phyloP scores from a whole-genome alignment of 495 filamentous ascomycete genomes.

The Hyaloscypha finlandica region DNA sequence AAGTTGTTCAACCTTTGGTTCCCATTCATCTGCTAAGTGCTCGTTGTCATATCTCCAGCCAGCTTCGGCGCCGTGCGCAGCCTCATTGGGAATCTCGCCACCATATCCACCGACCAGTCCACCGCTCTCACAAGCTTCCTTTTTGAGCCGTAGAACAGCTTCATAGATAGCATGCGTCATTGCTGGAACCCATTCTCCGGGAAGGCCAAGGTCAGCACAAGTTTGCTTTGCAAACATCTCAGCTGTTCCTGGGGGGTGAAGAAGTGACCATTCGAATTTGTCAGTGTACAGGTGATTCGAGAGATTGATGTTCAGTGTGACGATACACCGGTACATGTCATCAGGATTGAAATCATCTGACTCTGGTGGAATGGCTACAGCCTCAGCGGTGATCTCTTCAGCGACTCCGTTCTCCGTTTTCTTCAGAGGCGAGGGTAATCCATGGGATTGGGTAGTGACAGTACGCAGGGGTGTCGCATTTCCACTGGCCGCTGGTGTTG shows the following conservation, averaged over 20 bases:
- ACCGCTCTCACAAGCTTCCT: constrained; percentile 90
- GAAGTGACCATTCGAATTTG: constrained; percentile 97
- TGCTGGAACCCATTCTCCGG: constrained; percentile 90
- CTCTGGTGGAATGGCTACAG: constrained; percentile 49
- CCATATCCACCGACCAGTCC: constrained; percentile 72
- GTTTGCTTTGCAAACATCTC: constrained; percentile 91
- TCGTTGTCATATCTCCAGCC: constrained; percentile 96
- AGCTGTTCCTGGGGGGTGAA: constrained; percentile 87
- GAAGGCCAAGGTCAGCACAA: constrained; percentile 85
- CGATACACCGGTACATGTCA: constrained; percentile 88
- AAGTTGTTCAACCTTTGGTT: constrained; percentile 85
- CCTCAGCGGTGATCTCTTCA: constrained; percentile 51
- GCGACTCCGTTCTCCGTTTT: constrained; percentile 4
- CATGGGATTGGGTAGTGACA: constrained; percentile 29
- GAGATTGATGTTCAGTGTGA: constrained; percentile 89
- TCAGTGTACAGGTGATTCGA: constrained; percentile 92
- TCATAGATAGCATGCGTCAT: constrained; percentile 98
- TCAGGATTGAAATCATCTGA: constrained; percentile 74
- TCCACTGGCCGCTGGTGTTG: constrained; percentile 47
- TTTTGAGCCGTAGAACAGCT: constrained; percentile 88
- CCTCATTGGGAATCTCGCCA: constrained; percentile 87
- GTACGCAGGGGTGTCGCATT: constrained; percentile 52
- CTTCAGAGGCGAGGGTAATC: constrained; percentile 20
- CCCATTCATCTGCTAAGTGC: constrained; percentile 87
- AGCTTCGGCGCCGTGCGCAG: constrained; percentile 72